phyloP scores from a whole-genome alignment of 129 eudicot genomes.

The Cynara cardunculus region DNA sequence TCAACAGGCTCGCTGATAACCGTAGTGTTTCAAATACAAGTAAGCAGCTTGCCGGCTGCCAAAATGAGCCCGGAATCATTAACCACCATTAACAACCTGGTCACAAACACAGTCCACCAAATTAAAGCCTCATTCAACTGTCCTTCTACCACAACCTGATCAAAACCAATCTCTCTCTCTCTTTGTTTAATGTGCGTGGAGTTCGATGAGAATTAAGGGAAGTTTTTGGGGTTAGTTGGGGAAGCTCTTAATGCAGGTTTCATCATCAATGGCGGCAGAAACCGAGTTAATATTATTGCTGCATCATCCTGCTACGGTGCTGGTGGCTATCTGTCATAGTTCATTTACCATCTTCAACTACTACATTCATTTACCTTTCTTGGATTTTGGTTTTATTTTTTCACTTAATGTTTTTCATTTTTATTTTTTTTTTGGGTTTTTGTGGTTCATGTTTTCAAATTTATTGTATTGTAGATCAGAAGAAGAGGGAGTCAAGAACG shows the following conservation, averaged over 20 bases:
- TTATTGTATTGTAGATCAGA: slow-evolving; percentile 28
- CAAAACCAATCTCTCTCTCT: neutral
- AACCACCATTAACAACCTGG: slow-evolving; percentile 57
- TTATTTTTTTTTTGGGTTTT: neutral
- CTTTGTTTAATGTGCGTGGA: slow-evolving; percentile 21
- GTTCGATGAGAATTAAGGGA: slow-evolving; percentile 18
- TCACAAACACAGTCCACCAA: slow-evolving; percentile 66
- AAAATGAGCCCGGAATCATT: slow-evolving; percentile 68
- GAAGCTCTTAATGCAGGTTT: slow-evolving; percentile 35
- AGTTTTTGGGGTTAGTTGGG: slow-evolving; percentile 43
- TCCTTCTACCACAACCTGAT: slow-evolving; percentile 33
- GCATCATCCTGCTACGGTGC: slow-evolving; percentile 44
- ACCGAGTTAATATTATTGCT: slow-evolving; percentile 47
- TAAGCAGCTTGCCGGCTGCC: slow-evolving; percentile 52
- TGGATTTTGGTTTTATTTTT: slow-evolving; percentile 10
- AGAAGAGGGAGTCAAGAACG: slow-evolving; percentile 83
- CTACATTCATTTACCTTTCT: slow-evolving; percentile 35
- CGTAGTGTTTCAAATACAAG: slow-evolving; percentile 63
- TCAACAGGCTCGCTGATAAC: slow-evolving; percentile 58
- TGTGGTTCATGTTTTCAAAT: neutral
- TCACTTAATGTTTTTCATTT: neutral
- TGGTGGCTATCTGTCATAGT: slow-evolving; percentile 37
- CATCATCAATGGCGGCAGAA: slow-evolving; percentile 53
- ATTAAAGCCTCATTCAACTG: slow-evolving; percentile 67
- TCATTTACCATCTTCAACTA: slow-evolving; percentile 56